Evolutionary conservation across 2,329 filamentous ascomycete species (phyloP), one percentile per base, ranked within the genome.

Genomic region (Fusarium stilboides): DNA sequence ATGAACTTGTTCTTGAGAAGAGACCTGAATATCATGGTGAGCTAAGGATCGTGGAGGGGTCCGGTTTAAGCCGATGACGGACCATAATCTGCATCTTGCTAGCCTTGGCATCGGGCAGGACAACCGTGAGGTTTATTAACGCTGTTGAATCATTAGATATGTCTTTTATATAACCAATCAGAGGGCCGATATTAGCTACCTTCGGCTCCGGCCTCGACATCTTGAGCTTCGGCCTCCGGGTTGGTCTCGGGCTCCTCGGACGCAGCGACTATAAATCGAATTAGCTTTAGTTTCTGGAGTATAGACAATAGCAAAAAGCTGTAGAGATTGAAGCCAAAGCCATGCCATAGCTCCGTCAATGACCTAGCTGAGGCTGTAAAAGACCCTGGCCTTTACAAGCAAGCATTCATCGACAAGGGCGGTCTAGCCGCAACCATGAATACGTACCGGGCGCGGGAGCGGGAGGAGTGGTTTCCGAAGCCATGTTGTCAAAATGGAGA

Each of bases 1-100:
- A 81, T 98, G 96, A 65, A 98, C 91, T 80, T 98, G 95, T 83
- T 99, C 97, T 85, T 97, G 92, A 71, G 91, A 91, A 42, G 94
- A 95, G 58, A 97, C 92, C 92, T 96, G 75, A 33, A 64, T 57
- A 44, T 26, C 20, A 36, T 62, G 34, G 53, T 75, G 43, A 75
- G 72, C 42, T 56, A 44, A 37, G 49, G 20, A 26, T 64, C 28
- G 36, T 33, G 43, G 45, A 55, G 55, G 36, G 31, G 26, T 39
- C 53, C 43, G 26, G 49, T 62, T 26, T 57, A 55, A 46, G 46
- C 52, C 44, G 49, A 44, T 46, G 57, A 83, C 87, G 81, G 81
- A 97, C 94, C 88, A 94, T 94, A 73, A 98, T 90, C 78, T 94
- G 89, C 76, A 97, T 92, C 81, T 93, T 90, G 74, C 89, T 87